Percentiles rank a stretch among this genome's conserved stretches.
These are phyloP conservation scores for Beauveria pseudobassiana DNA, from an alignment of 2,329 filamentous ascomycete species.

Conservation along the genomic window DNA sequence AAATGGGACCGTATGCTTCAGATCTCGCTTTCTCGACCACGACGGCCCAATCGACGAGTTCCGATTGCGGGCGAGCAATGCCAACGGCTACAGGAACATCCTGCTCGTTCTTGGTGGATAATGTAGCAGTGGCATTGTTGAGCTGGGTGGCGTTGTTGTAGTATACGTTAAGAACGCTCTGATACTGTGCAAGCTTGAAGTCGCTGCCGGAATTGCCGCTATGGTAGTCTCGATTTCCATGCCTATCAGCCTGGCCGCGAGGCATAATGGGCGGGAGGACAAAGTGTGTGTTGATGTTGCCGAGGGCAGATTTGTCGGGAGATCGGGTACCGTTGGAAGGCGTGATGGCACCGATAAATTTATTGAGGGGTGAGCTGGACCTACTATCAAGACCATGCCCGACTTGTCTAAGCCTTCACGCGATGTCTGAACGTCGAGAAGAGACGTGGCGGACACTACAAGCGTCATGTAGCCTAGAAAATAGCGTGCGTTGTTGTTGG, in stretches of 20 bases:
- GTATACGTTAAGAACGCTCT: constrained; percentile 55
- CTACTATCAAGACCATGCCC: constrained; percentile 65
- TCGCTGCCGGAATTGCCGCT: constrained; percentile 35
- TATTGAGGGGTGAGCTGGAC: constrained; percentile 60
- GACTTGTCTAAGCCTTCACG: constrained; percentile 63
- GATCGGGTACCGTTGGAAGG: constrained; percentile 40
- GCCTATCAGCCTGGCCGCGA: constrained; percentile 37
- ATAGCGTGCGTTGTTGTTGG: constrained; percentile 51
- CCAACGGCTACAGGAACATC: constrained; percentile 65
- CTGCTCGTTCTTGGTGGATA: constrained; percentile 69
- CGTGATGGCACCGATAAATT: constrained; percentile 40
- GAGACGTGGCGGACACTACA: constrained; percentile 57
- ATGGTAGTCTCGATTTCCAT: constrained; percentile 22
- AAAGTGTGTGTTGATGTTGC: constrained; percentile 45
- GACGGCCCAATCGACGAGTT: constrained; percentile 73
- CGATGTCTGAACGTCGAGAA: constrained; percentile 54
- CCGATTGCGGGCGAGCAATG: constrained; percentile 61
- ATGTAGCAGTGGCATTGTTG: constrained; percentile 64
- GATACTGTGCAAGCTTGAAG: constrained; percentile 56
- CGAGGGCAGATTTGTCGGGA: constrained; percentile 32
- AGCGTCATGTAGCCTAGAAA: constrained; percentile 80
- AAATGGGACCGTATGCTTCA: constrained; percentile 72
- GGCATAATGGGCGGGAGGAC: constrained; percentile 48
- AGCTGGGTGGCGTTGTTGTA: constrained; percentile 36
- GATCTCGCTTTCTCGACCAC: constrained; percentile 67